Base-by-base conservation (phyloP, 1,284 basidiomycete genomes). In the Ceratobasidium sp. region DNA sequence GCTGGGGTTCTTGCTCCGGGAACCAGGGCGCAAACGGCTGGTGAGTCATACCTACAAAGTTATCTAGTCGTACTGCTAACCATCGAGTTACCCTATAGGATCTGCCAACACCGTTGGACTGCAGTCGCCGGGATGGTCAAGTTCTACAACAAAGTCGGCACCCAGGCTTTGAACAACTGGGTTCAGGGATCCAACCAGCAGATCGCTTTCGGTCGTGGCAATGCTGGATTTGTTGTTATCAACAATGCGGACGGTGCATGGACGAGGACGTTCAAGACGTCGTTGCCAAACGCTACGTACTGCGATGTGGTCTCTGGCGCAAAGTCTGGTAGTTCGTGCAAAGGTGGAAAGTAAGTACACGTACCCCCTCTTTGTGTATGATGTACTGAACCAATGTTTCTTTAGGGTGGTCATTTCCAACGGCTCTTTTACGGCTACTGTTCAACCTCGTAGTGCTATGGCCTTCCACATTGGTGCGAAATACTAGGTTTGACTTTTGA, bases 181-280 rank as follows among this genome's bases (percentile, higher is more conserved):
- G 86, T 89, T 7, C 88, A 90, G 5, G 89, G 89, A 3, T 86
- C 87, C 80, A 85, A 87, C 2, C 84, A 90, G 71, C 91, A 88
- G 81, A 91, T 93, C 80, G 91, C 91, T 0, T 93, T 92, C 81
- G 89, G 89, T 12, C 85, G 91, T 80, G 91, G 91, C 89, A 78
- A 88, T 0, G 81, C 85, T 46, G 91, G 91, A 0, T 92, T 89
- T 81, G 88, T 92, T 1, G 91, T 88, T 0, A 93, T 93, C 82
- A 93, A 93, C 83, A 92, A 92, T 79, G 87, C 83, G 0, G 89
- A 90, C 80, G 85, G 86, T 1, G 80, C 84, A 0, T 93, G 92
- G 92, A 87, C 81, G 3, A 70, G 86, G 0, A 89, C 88, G 0
- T 92, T 92, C 82, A 83, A 84, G 53, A 92, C 91, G 0, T 88